Conservation (phyloP, 768 basidiomycete species). For the Boletus bicolor region DNA sequence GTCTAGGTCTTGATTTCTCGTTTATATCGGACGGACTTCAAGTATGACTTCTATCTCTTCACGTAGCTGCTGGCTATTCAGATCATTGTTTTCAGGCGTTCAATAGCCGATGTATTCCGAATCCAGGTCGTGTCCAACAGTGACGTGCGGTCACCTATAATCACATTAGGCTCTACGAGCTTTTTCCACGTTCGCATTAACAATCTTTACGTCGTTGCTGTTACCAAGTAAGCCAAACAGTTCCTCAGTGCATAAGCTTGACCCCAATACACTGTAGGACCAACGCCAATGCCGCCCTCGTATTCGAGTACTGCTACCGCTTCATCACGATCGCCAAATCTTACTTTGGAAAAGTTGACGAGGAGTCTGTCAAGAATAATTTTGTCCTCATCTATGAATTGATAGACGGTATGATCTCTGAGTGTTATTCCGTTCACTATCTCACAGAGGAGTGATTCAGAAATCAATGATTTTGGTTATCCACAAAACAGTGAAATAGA, state of each 20-base stretch:
- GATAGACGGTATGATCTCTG: constrained; percentile 69
- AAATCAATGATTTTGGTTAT: constrained; percentile 98
- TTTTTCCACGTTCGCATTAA: constrained; percentile 98
- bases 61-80: background rate
- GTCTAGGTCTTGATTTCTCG: constrained; percentile 89
- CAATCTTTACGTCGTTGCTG: constrained; percentile 92
- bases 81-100: constrained; percentile 55
- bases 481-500: constrained; percentile 99
- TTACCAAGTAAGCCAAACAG: constrained; percentile 75
- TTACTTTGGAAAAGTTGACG: constrained; percentile 98
- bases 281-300: constrained; percentile 95
- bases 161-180: constrained; percentile 95
- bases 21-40: constrained; percentile 94
- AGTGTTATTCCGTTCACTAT: background rate
- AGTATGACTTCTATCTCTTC: constrained; percentile 50
- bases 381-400: constrained; percentile 98
- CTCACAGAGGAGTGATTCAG: constrained; percentile 37
- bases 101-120: constrained; percentile 96
- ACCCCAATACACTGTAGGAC: constrained; percentile 48
- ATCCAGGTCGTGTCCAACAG: constrained; percentile 99
- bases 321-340: constrained; percentile 93
- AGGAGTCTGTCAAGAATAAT: constrained; percentile 98
- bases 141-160: constrained; percentile 94
- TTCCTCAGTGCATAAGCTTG: background rate
- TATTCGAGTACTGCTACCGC: constrained; percentile 97